phyloP scores from a whole-genome alignment of 306 rosid species.

The Quercus ilex region DNA sequence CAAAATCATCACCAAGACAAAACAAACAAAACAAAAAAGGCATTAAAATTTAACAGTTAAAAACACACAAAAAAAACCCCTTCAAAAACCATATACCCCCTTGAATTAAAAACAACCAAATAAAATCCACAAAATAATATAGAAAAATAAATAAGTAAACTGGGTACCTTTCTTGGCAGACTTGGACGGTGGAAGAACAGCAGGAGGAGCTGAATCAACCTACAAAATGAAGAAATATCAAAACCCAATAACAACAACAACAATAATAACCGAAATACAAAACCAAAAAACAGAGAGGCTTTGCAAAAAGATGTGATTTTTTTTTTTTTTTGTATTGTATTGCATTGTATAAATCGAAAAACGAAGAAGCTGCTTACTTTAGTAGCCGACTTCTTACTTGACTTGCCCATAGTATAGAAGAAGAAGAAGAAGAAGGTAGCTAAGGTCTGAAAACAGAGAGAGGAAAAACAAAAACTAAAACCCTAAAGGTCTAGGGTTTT shows the following conservation, averaged over 20 bases:
- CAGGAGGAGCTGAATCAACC: constrained; percentile 68
- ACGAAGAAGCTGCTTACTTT: constrained; percentile 32
- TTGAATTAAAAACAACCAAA: background rate
- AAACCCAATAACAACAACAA: background rate
- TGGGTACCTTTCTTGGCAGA: constrained; percentile 62
- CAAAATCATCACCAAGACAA: background rate
- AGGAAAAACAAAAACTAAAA: background rate
- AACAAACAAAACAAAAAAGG: background rate
- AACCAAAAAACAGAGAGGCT: background rate
- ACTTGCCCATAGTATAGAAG: constrained; percentile 48
- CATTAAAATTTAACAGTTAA: background rate
- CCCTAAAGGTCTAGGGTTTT: no score
- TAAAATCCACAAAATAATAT: background rate
- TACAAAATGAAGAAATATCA: constrained; percentile 1
- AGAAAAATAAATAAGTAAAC: background rate
- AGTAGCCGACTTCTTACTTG: constrained; percentile 74
- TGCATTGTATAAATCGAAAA: background rate
- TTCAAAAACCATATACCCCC: background rate
- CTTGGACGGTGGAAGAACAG: constrained; percentile 42
- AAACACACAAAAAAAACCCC: no score
- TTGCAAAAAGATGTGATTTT: no score
- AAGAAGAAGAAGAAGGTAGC: background rate
- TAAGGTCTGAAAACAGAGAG: background rate
- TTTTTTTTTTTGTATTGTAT: no score
- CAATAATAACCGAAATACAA: background rate